Percentiles rank a stretch among this genome's conserved stretches.
Evolutionary conservation across 139 green algal species (phyloP).

Genomic region (Coelastrella sp.): DNA sequence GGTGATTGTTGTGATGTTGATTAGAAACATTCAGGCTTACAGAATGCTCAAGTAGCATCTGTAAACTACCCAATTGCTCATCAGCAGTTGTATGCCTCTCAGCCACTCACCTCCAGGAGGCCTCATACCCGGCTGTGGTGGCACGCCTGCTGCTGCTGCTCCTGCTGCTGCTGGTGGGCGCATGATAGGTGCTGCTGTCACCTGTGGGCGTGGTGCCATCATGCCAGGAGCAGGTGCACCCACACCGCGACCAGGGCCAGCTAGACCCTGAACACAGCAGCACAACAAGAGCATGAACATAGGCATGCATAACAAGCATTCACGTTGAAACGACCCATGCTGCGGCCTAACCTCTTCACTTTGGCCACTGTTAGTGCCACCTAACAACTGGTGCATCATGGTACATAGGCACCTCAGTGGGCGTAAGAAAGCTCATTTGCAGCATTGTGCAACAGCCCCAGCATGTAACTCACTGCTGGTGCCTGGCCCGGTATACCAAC

Average conservation of each 20-base stretch:
- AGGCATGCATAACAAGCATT: too few relatives aligned
- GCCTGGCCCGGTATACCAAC: constrained; percentile 78
- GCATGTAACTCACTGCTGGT: constrained; percentile 73
- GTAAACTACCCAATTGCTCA: too few relatives aligned
- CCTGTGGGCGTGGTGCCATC: constrained; percentile 92
- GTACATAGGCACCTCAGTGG: too few relatives aligned
- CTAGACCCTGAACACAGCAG: constrained; percentile 86
- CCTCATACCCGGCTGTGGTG: constrained; percentile 56
- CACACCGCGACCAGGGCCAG: constrained; percentile 87
- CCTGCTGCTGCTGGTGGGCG: constrained; percentile 55
- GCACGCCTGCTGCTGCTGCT: constrained; percentile 32
- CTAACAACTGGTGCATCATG: too few relatives aligned
- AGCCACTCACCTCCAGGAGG: constrained; percentile 47
- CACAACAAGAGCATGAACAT: neutral
- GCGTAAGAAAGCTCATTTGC: too few relatives aligned
- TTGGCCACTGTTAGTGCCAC: too few relatives aligned
- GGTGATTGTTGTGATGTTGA: too few relatives aligned
- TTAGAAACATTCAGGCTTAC: too few relatives aligned
- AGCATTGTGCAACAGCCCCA: too few relatives aligned
- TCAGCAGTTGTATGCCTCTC: neutral
- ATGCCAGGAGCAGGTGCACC: constrained; percentile 88
- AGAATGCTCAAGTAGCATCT: too few relatives aligned
- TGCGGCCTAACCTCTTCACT: too few relatives aligned
- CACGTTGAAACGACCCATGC: too few relatives aligned
- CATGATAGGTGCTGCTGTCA: constrained; percentile 70